Conservation (phyloP, 2,329 filamentous ascomycete species). For the Fusarium stilboides region DNA sequence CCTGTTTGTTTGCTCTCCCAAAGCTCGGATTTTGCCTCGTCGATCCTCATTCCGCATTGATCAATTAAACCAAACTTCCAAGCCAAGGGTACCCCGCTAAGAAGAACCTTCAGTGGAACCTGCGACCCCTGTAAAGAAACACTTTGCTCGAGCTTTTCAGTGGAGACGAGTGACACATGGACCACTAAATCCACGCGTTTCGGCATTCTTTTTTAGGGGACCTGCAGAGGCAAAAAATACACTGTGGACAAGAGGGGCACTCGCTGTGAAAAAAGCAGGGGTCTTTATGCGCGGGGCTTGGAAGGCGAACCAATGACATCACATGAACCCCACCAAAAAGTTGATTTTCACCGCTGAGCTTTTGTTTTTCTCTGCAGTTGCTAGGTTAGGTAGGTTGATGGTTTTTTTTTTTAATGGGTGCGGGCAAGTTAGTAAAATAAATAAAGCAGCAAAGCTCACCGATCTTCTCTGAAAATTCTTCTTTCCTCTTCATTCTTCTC, state of each 20-base stretch:
- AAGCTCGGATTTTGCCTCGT: background rate
- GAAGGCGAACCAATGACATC: constrained; percentile 50
- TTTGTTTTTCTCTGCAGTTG: background rate
- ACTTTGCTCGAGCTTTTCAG: constrained; percentile 32
- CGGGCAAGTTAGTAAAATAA: constrained; percentile 26
- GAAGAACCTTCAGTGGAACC: constrained; percentile 13
- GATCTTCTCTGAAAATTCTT: constrained; percentile 13
- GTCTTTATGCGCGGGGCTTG: constrained; percentile 36
- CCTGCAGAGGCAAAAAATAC: constrained; percentile 33
- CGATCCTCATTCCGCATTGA: constrained; percentile 1
- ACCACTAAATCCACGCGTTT: constrained; percentile 36
- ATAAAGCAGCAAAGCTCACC: constrained; percentile 30
- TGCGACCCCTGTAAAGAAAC: constrained; percentile 34
- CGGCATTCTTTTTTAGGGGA: constrained; percentile 30
- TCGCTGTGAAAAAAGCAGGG: constrained; percentile 39
- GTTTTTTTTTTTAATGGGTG: constrained; percentile 26
- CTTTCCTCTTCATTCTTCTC: constrained; percentile 13
- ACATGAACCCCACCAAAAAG: constrained; percentile 50
- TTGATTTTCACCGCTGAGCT: constrained; percentile 45
- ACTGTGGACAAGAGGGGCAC: constrained; percentile 1
- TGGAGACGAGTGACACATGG: constrained; percentile 31
- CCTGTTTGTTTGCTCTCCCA: background rate
- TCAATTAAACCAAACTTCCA: constrained; percentile 38
- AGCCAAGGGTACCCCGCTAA: constrained; percentile 40
- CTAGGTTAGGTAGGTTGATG: too few species aligned